These are phyloP conservation scores for Nemania bipapillata DNA, from an alignment of 2,329 filamentous ascomycete species.

Conservation along the genomic window DNA sequence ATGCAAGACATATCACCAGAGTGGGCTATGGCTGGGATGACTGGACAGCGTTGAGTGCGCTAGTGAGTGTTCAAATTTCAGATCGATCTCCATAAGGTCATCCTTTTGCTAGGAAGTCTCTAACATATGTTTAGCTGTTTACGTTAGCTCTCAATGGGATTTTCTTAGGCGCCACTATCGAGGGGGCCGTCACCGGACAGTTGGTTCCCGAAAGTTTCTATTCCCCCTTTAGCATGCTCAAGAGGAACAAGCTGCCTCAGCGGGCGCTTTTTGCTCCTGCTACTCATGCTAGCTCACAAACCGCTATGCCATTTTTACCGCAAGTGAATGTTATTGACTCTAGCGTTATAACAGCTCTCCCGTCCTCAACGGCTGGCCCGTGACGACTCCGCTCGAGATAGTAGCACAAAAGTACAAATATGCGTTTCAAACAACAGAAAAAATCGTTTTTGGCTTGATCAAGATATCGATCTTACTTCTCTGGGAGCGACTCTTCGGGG, in stretches of 20 bases:
- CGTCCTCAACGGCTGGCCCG: too few relatives aligned
- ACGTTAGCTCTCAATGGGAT: constrained; percentile 31
- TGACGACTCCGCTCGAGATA: too few relatives aligned
- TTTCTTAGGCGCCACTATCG: constrained; percentile 29
- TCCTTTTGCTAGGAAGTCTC: not conserved
- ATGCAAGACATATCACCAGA: constrained; percentile 29
- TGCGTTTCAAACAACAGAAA: constrained; percentile 40
- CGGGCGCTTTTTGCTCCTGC: too few relatives aligned
- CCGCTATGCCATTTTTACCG: not conserved
- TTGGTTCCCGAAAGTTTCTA: too few relatives aligned
- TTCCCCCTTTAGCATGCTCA: too few relatives aligned
- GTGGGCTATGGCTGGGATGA: constrained; percentile 33
- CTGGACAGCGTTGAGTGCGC: constrained; percentile 29
- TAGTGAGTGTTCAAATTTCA: constrained; percentile 12
- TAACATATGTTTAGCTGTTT: constrained; percentile 15
- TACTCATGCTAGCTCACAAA: too few relatives aligned
- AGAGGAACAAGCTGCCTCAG: too few relatives aligned
- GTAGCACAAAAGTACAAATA: constrained; percentile 37
- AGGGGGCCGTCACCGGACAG: constrained; percentile 31
- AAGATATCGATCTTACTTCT: constrained; percentile 44
- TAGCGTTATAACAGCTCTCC: too few relatives aligned
- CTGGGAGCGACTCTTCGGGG: constrained; percentile 41
- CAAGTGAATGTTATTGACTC: not conserved
- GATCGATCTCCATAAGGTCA: not conserved
- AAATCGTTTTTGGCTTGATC: constrained; percentile 40